phyloP scores from a whole-genome alignment of 225 moss, liverwort and hornwort genomes.

The Sphagnum tenellum region DNA sequence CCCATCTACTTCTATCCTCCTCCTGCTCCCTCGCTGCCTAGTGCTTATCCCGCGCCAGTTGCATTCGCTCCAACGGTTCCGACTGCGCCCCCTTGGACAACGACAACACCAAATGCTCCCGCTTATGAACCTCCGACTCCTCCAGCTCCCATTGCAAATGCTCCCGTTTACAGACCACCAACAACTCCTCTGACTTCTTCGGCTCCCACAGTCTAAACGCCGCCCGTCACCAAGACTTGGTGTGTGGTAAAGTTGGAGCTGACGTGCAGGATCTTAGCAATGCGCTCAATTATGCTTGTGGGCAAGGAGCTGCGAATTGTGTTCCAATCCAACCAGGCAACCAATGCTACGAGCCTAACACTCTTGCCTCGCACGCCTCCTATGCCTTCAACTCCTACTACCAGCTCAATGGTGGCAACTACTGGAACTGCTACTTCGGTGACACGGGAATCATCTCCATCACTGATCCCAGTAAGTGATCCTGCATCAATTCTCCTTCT shows the following conservation, averaged over 20 bases:
- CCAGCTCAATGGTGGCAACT: constrained; percentile 14
- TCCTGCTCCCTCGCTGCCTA: neutral
- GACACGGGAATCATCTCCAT: constrained; percentile 9
- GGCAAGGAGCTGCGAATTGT: constrained; percentile 38
- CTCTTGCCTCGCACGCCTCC: constrained; percentile 26
- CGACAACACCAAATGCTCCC: no score
- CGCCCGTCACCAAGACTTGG: constrained; percentile 36
- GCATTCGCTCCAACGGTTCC: no score
- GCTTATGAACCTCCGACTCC: no score
- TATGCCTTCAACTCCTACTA: constrained; percentile 56
- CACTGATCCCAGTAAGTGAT: constrained; percentile 10
- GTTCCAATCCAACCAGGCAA: constrained; percentile 17
- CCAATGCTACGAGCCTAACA: constrained; percentile 29
- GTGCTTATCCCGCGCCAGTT: neutral
- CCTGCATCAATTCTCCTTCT: no score
- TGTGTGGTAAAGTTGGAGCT: constrained; percentile 31
- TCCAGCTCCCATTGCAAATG: no score
- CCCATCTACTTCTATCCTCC: no score
- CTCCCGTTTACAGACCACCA: no score
- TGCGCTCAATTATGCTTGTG: constrained; percentile 45
- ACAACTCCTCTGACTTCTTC: constrained; percentile 13
- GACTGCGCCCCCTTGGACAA: no score
- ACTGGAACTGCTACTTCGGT: constrained; percentile 12
- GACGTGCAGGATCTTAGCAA: constrained; percentile 14
- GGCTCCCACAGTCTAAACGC: constrained; percentile 15